Conservation (phyloP, 331 rosid genomes). For the Malus hybrid region DNA sequence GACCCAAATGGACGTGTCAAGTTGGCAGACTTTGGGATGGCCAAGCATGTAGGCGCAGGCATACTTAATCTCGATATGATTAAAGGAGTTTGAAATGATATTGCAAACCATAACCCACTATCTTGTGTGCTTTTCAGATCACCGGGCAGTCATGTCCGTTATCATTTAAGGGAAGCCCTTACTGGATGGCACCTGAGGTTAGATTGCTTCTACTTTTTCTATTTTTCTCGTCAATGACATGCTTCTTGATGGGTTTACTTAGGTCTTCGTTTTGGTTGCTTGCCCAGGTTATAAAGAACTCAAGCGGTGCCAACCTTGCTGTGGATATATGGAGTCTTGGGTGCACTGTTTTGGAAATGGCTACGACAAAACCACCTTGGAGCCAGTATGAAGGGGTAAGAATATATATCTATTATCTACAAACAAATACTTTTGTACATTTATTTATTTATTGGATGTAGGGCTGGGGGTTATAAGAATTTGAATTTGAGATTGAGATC, state of each 20-base stretch:
- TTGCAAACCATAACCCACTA: neutral
- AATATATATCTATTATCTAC: conserved; percentile 7
- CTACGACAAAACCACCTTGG: conserved; percentile 98
- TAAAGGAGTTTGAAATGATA: neutral
- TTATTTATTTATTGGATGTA: neutral
- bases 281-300: conserved; percentile 74
- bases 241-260: conserved; percentile 18
- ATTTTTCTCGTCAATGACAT: conserved; percentile 5
- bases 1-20: conserved; percentile 93
- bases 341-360: conserved; percentile 98
- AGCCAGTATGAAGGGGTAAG: conserved; percentile 92
- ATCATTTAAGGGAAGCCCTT: conserved; percentile 97
- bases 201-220: conserved; percentile 5
- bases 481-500: neutral
- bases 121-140: conserved; percentile 47
- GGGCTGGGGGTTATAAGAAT: neutral
- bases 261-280: conserved; percentile 12
- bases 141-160: conserved; percentile 84
- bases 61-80: neutral
- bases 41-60: conserved; percentile 80
- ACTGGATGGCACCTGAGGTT: conserved; percentile 99
- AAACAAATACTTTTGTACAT: neutral
- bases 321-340: conserved; percentile 99
- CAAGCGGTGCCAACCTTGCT: conserved; percentile 73
- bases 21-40: conserved; percentile 99